Conservation (phyloP, 2,329 filamentous ascomycete genomes). For the Sordariomycetes sp. region DNA sequence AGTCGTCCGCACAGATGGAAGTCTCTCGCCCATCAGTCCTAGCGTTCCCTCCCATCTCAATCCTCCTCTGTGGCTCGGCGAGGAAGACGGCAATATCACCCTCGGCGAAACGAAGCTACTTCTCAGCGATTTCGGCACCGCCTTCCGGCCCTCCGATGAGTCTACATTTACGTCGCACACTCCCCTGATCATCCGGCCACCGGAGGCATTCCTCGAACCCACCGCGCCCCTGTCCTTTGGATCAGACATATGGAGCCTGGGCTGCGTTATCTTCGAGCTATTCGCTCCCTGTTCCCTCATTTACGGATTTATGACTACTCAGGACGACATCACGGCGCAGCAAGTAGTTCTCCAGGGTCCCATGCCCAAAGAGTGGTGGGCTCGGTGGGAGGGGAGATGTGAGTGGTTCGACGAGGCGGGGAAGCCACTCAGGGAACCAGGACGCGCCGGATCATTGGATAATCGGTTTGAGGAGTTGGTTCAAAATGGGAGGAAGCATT, state of each 20-base stretch:
- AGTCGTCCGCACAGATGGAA: slow-evolving; percentile 8
- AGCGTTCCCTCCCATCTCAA: slow-evolving; percentile 19
- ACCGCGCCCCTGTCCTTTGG: slow-evolving; percentile 16
- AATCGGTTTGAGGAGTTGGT: slow-evolving; percentile 10
- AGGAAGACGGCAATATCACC: slow-evolving; percentile 16
- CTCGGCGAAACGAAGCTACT: slow-evolving; percentile 11
- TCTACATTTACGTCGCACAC: slow-evolving; percentile 5
- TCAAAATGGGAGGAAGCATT: slow-evolving; percentile 7
- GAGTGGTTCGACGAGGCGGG: slow-evolving; percentile 8
- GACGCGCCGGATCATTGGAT: slow-evolving; percentile 9
- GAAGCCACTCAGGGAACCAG: slow-evolving; percentile 5
- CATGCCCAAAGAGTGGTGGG: slow-evolving; percentile 18
- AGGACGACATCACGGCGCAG: slow-evolving; percentile 18
- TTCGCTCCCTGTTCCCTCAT: slow-evolving; percentile 18
- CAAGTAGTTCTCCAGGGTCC: slow-evolving; percentile 19
- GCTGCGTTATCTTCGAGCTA: slow-evolving; percentile 17
- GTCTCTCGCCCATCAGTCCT: slow-evolving; percentile 3
- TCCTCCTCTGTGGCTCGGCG: slow-evolving; percentile 21
- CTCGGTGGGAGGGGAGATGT: slow-evolving; percentile 12
- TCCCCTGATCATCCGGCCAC: slow-evolving; percentile 10
- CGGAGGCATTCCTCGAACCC: slow-evolving; percentile 23
- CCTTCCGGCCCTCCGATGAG: slow-evolving; percentile 14
- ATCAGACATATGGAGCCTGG: slow-evolving; percentile 21
- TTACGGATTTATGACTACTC: slow-evolving; percentile 14
- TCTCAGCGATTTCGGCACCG: slow-evolving; percentile 22